Evolutionary conservation across 1,139 yeast species (phyloP), one percentile per base, ranked within the genome.

Genomic region (Kodamaea sp.): DNA sequence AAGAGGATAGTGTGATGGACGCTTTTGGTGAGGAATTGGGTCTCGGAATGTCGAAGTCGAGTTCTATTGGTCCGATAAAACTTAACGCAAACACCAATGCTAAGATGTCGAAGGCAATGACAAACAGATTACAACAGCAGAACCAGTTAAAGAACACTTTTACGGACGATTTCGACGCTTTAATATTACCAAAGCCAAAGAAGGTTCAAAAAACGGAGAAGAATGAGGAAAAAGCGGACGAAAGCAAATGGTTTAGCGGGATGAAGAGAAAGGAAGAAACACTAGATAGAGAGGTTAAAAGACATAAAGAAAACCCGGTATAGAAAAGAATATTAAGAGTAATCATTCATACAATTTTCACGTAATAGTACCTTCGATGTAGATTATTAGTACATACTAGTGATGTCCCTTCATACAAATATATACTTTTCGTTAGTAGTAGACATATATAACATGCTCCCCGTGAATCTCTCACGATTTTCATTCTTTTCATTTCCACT

Each of bases 11-110:
- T 0, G 67, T 75, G 4, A 70, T 71, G 44, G 88, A 83, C 48
- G 69, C 78, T 0, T 82, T 68, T 55, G 96, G 95, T 8, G 92
- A 86, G 46, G 94, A 87, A 49, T 70, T 84, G 30, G 96, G 96
- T 0, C 55, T 87, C 40, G 96, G 96, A 4, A 78, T 87, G 88
- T 72, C 82, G 38, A 73, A 72, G 31, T 52, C 63, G 39, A 41
- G 54, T 27, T 58, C 59, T 5, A 50, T 56, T 32, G 62, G 73
- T n/a, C 63, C 67, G n/a, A 57, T 73, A 11, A 63, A 61, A 33
- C 50, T 61, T 8, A 70, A 67, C 40, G 53, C 63, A 0, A 68
- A 69, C 33, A 75, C 78, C 11, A 66, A 60, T 38, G 79, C 82
- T 2, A 73, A 73, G 43, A 59, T 80, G 59, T 66, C 83, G 1